Evolutionary conservation across 148 eudicot species (phyloP).

Genomic region (Rhododendron ovatum): DNA sequence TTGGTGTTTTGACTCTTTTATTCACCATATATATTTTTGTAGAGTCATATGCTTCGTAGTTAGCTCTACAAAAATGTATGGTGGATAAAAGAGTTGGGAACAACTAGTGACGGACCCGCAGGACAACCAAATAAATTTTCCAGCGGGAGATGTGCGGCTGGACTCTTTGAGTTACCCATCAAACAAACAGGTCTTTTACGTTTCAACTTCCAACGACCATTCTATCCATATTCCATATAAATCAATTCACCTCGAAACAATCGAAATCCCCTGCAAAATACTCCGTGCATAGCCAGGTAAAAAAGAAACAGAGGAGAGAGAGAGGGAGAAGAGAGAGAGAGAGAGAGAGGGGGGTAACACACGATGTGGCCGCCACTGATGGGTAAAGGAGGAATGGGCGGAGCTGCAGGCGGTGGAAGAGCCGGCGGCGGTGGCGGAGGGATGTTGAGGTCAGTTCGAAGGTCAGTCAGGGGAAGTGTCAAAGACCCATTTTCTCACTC

Average conservation of each 20-base stretch:
- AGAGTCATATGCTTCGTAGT: too few relatives aligned
- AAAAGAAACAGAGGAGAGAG: background rate
- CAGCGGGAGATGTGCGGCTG: too few relatives aligned
- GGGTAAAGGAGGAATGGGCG: conserved; percentile 4
- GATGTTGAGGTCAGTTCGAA: conserved; percentile 30
- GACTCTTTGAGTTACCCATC: too few relatives aligned
- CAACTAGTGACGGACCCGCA: too few relatives aligned
- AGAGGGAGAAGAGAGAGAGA: background rate
- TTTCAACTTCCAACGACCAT: background rate
- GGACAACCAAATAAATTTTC: too few relatives aligned
- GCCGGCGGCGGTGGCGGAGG: conserved; percentile 22
- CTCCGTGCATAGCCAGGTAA: background rate
- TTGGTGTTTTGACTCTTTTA: too few relatives aligned
- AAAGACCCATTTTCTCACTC: conserved; percentile 25
- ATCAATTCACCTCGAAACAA: background rate
- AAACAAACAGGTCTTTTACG: background rate
- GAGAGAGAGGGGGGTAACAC: background rate
- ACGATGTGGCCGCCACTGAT: background rate
- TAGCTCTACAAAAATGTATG: too few relatives aligned
- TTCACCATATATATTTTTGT: too few relatives aligned
- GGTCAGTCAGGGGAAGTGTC: conserved; percentile 25
- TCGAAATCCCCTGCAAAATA: background rate
- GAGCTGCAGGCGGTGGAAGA: conserved; percentile 7
- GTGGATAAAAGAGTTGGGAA: too few relatives aligned
- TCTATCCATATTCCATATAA: background rate